phyloP scores from a whole-genome alignment of 2,329 filamentous ascomycete genomes.

The Calonectria fujianensis region DNA sequence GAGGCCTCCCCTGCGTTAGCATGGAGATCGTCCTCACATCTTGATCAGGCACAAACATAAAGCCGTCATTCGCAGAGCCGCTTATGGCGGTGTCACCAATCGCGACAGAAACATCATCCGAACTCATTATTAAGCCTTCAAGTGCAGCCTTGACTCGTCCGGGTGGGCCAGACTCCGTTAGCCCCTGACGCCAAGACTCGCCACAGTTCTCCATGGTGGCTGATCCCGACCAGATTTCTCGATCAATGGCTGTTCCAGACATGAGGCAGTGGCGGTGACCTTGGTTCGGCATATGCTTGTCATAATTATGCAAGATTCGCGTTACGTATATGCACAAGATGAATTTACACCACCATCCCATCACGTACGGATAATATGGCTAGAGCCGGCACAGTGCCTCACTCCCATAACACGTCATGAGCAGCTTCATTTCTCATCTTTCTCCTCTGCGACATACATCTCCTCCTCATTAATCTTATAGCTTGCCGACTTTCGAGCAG shows the following conservation, averaged over 20 bases:
- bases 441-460: slow-evolving; percentile 52
- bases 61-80: slow-evolving; percentile 13
- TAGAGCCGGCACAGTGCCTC: not conserved
- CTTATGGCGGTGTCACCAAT: not conserved
- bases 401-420: not conserved
- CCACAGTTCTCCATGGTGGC: slow-evolving; percentile 22
- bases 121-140: not conserved
- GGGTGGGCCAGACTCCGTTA: not conserved
- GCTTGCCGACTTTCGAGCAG: slow-evolving; percentile 62
- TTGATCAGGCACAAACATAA: slow-evolving; percentile 5
- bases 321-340: not conserved
- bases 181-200: slow-evolving; percentile 19
- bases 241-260: slow-evolving; percentile 14
- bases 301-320: not conserved
- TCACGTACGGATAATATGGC: not conserved
- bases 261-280: not conserved
- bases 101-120: not conserved
- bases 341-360: not conserved
- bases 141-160: not conserved
- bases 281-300: not conserved
- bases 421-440: slow-evolving; percentile 43
- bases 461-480: slow-evolving; percentile 61
- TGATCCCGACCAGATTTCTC: slow-evolving; percentile 17
- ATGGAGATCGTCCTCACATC: slow-evolving; percentile 20
- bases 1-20: slow-evolving; percentile 20